A percentile compares a stretch with the other conserved stretches of the same genome.
phyloP scores from a whole-genome alignment of 1,284 basidiomycete genomes.

The Trichosporon coremiiforme region DNA sequence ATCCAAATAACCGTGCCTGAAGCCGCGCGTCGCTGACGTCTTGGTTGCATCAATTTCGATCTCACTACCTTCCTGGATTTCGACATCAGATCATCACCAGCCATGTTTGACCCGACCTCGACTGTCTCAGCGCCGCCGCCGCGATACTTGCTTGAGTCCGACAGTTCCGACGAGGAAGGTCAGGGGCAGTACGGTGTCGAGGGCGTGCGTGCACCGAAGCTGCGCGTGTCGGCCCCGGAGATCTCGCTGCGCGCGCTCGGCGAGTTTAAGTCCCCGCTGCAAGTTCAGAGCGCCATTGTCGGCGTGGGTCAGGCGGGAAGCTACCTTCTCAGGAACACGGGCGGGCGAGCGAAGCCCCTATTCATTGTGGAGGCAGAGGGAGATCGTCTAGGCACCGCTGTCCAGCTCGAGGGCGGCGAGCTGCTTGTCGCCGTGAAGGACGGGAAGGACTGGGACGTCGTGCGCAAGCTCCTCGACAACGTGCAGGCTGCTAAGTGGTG shows the following conservation, averaged over 20 bases:
- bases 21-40: constrained; percentile 16
- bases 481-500: constrained; percentile 25
- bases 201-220: neutral
- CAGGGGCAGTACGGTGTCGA: constrained; percentile 39
- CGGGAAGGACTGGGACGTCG: constrained; percentile 24
- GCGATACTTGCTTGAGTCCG: constrained; percentile 53
- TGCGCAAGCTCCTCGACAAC: neutral
- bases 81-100: neutral
- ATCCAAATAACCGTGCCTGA: constrained; percentile 12
- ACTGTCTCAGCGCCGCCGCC: constrained; percentile 45
- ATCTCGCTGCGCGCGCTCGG: neutral
- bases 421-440: constrained; percentile 31
- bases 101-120: constrained; percentile 49
- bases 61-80: neutral
- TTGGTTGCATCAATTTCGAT: neutral
- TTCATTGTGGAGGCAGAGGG: constrained; percentile 30
- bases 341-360: constrained; percentile 20
- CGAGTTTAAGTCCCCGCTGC: neutral
- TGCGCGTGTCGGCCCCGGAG: neutral
- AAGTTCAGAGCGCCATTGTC: constrained; percentile 29
- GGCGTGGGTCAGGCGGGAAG: constrained; percentile 46
- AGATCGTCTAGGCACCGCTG: constrained; percentile 27
- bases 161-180: constrained; percentile 54
- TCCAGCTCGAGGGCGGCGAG: constrained; percentile 22
- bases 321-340: constrained; percentile 35